phyloP scores from a whole-genome alignment of 116 monocot genomes.

The Dioscorea cayenensis region DNA sequence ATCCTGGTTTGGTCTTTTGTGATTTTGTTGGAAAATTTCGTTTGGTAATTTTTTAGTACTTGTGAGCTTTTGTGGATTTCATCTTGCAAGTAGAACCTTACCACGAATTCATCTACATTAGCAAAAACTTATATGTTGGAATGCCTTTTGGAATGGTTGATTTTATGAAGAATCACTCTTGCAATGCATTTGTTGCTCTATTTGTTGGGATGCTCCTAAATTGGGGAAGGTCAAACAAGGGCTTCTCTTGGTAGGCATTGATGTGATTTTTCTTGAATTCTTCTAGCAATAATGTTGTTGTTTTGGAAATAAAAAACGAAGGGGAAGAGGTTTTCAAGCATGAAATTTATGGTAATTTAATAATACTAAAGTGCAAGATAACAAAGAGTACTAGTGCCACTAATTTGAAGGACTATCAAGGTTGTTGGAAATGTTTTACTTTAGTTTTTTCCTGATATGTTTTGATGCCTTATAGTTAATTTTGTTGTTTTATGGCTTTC shows the following conservation, averaged over 20 bases:
- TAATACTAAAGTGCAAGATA: constrained; percentile 77
- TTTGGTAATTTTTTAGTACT: neutral
- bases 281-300: constrained; percentile 61
- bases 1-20: too few species aligned
- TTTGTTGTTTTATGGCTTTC: constrained; percentile 4
- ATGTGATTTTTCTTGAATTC: neutral
- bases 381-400: constrained; percentile 58
- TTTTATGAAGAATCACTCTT: too few species aligned
- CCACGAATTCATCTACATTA: too few species aligned
- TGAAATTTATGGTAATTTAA: constrained; percentile 61
- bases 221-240: neutral
- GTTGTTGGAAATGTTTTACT: constrained; percentile 21
- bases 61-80: too few species aligned
- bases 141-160: too few species aligned
- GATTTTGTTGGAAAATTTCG: neutral
- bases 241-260: neutral
- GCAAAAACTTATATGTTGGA: too few species aligned
- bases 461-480: neutral
- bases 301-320: constrained; percentile 71
- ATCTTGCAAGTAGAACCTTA: too few species aligned
- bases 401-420: constrained; percentile 66
- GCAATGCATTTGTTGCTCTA: too few species aligned
- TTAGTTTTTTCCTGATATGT: neutral
- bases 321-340: constrained; percentile 90
- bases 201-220: too few species aligned